Conservation (phyloP, 768 basidiomycete species). For the Phanerodontia chrysosporium region DNA sequence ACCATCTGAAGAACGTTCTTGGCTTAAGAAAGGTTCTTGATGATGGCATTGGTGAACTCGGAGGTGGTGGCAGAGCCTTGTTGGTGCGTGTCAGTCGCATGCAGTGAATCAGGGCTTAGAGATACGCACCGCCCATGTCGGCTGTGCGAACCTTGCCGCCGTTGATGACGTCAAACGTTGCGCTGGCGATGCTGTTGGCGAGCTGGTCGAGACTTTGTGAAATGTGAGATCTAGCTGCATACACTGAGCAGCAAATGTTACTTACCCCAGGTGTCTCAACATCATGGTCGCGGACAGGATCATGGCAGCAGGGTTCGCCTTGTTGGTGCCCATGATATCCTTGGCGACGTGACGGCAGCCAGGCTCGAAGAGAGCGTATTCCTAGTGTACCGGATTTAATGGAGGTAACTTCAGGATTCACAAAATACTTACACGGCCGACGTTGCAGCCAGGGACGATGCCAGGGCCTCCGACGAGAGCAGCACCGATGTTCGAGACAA, state of each 20-base stretch:
- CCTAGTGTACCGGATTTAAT: constrained; percentile 37
- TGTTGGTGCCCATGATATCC: constrained; percentile 95
- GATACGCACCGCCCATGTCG: constrained; percentile 85
- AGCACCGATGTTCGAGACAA: constrained; percentile 96
- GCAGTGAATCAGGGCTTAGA: constrained; percentile 8
- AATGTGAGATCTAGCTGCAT: constrained; percentile 15
- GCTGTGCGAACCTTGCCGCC: constrained; percentile 85
- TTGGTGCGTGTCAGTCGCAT: constrained; percentile 3
- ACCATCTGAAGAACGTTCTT: neutral
- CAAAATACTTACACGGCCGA: constrained; percentile 72
- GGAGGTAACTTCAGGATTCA: constrained; percentile 2
- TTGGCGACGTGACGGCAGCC: constrained; percentile 94
- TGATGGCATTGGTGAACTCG: constrained; percentile 91
- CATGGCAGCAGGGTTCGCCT: constrained; percentile 96
- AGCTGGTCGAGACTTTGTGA: constrained; percentile 76
- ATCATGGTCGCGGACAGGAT: constrained; percentile 97
- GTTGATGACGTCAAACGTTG: constrained; percentile 91
- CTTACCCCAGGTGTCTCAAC: constrained; percentile 91
- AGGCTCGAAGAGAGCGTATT: constrained; percentile 97
- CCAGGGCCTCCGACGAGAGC: constrained; percentile 98
- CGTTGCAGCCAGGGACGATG: constrained; percentile 96
- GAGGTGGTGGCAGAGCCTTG: constrained; percentile 85
- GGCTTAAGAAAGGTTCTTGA: constrained; percentile 54
- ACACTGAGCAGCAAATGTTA: constrained; percentile 13
- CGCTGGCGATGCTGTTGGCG: constrained; percentile 89